phyloP scores from a whole-genome alignment of 2,329 filamentous ascomycete species.

The Aspergillus felis region DNA sequence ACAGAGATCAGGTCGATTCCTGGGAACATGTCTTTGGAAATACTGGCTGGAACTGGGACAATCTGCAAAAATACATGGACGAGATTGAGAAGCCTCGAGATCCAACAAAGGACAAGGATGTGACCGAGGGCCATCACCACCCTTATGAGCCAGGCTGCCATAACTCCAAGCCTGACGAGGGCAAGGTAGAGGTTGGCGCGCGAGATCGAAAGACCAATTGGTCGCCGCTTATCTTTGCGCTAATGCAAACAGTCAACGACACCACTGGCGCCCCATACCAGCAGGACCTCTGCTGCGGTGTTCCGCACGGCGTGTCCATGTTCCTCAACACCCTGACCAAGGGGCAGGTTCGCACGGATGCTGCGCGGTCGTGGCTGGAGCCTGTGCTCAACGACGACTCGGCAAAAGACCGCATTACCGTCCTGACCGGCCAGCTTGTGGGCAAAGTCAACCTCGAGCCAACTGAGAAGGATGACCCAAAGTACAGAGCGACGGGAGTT shows the following conservation, averaged over 20 bases:
- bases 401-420: background rate
- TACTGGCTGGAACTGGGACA: constrained; percentile 44
- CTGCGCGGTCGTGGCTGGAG: constrained; percentile 25
- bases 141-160: constrained; percentile 20
- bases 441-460: constrained; percentile 20
- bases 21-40: constrained; percentile 40
- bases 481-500: constrained; percentile 18
- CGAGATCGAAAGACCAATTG: constrained; percentile 19
- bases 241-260: constrained; percentile 18
- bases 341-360: constrained; percentile 23
- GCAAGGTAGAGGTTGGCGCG: constrained; percentile 18
- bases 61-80: constrained; percentile 46
- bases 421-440: constrained; percentile 25
- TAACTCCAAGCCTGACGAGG: constrained; percentile 12
- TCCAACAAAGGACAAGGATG: constrained; percentile 14
- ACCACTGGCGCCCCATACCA: constrained; percentile 13
- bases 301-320: constrained; percentile 29
- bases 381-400: constrained; percentile 20
- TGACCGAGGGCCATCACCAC: constrained; percentile 17
- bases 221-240: constrained; percentile 19
- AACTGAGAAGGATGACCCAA: background rate
- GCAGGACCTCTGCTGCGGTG: constrained; percentile 21
- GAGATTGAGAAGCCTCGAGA: constrained; percentile 28
- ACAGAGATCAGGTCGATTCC: constrained; percentile 23
- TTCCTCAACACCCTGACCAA: constrained; percentile 22